phyloP scores from a whole-genome alignment of 139 green algal species.

The Parachlorella kessleri region DNA sequence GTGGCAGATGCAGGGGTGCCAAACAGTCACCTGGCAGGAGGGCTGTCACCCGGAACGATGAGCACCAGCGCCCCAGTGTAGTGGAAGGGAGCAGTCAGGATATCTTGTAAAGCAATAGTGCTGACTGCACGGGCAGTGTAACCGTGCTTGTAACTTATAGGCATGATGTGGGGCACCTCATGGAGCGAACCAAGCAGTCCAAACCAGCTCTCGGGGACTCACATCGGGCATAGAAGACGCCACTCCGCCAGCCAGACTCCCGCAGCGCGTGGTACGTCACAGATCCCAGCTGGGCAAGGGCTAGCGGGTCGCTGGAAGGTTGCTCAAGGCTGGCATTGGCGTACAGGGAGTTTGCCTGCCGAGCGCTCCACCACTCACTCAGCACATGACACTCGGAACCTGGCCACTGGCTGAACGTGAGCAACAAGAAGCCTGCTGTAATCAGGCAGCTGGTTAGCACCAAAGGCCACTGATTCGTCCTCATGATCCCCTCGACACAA shows the following conservation, averaged over 20 bases:
- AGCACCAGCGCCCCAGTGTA: conserved; percentile 16
- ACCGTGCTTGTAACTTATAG: too few relatives aligned
- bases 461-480: too few relatives aligned
- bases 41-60: conserved; percentile 10
- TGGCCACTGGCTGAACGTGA: not conserved
- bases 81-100: not conserved
- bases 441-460: too few relatives aligned
- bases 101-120: too few relatives aligned
- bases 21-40: not conserved
- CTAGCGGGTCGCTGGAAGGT: not conserved
- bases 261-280: not conserved
- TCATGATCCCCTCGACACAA: too few relatives aligned
- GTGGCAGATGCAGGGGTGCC: too few relatives aligned
- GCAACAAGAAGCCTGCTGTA: not conserved
- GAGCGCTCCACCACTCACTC: not conserved
- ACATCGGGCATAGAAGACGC: too few relatives aligned
- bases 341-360: not conserved
- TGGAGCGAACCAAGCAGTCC: too few relatives aligned
- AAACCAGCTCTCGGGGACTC: too few relatives aligned
- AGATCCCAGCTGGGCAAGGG: not conserved
- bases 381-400: not conserved
- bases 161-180: too few relatives aligned
- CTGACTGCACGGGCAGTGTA: too few relatives aligned
- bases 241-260: not conserved
- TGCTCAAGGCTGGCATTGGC: not conserved